Evolutionary conservation across 305 asterid genomes (phyloP), one percentile per base, ranked within the genome.

Genomic region (Withania somnifera): DNA sequence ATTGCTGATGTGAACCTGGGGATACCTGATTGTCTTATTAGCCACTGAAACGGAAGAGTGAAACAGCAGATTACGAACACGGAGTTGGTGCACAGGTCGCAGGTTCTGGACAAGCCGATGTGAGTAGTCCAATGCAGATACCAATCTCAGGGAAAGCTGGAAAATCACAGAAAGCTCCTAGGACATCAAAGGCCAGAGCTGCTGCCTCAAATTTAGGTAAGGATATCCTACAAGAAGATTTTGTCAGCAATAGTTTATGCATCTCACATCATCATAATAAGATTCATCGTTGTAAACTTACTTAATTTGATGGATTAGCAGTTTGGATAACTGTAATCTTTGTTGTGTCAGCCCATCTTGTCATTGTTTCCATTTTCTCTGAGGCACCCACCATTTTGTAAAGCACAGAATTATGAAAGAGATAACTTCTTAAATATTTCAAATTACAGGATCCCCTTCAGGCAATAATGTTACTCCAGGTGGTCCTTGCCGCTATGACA

Each of bases 401-500:
- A 3, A 75, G 51, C 80, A 19, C 0, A 50, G 24, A 28, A 50
- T 28, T 75, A 17, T 14, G 5, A 36, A 75, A 75, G 63, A 50
- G 19, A 52, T 80, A 80, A 80, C 77, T 28, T 75, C 47, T 63
- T 63, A 80, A 34, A 15, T 47, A 58, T 63, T 19, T 50, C 66
- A 53, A 36, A 63, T 71, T 86, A 90, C 92, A 94, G 99, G 92
- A 87, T 94, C 98, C 88, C 97, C 98, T 77, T 84, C 91, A 7
- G 91, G 90, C 88, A 87, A 91, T 88, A 92, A 87, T 90, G 92
- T 90, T 87, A 92, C 95, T 63, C 95, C 95, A 57, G 89, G 83
- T 86, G 99, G 97, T 32, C 91, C 98, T 82, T 93, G 99, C 86
- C 98, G 98, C 66, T 94, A 93, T 64, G 99, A 94, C 85, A 96